phyloP scores from a whole-genome alignment of 306 rosid species.

The Rosa lucieae region DNA sequence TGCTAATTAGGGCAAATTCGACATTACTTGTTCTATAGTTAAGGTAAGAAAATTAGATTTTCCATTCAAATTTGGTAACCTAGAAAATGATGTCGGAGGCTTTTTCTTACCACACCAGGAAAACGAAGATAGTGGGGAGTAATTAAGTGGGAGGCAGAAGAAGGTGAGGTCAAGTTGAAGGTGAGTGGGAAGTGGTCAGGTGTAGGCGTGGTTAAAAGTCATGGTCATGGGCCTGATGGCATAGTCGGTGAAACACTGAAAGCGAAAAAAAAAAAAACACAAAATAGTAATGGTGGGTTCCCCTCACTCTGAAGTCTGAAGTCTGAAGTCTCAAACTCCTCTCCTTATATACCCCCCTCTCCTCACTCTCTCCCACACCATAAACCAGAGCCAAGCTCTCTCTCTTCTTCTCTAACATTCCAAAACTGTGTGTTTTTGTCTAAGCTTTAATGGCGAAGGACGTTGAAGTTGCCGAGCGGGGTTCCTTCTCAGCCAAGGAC shows the following conservation, averaged over 20 bases:
- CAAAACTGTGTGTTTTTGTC: background rate
- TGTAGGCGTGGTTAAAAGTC: slow-evolving; percentile 27
- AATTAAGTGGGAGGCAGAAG: slow-evolving; percentile 27
- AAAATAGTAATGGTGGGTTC: background rate
- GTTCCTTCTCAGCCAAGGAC: slow-evolving; percentile 72
- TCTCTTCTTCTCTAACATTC: slow-evolving; percentile 9
- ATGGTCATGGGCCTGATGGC: slow-evolving; percentile 3
- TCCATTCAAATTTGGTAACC: background rate
- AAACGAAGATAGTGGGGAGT: background rate
- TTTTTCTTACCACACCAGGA: background rate
- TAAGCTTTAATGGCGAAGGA: slow-evolving; percentile 50
- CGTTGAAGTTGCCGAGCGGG: slow-evolving; percentile 58
- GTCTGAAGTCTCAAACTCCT: background rate
- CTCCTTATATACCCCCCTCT: slow-evolving; percentile 46
- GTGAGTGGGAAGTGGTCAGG: slow-evolving; percentile 32
- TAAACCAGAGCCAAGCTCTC: background rate
- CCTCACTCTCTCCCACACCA: slow-evolving; percentile 19
- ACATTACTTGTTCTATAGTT: background rate
- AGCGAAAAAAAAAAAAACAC: background rate
- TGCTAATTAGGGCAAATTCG: background rate
- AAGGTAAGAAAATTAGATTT: background rate
- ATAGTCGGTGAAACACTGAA: slow-evolving; percentile 48
- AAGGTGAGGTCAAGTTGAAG: slow-evolving; percentile 19
- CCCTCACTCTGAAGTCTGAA: background rate
- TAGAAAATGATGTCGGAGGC: background rate